Evolutionary conservation across 768 basidiomycete species (phyloP).

Genomic region (Tricholoma saponaceum): DNA sequence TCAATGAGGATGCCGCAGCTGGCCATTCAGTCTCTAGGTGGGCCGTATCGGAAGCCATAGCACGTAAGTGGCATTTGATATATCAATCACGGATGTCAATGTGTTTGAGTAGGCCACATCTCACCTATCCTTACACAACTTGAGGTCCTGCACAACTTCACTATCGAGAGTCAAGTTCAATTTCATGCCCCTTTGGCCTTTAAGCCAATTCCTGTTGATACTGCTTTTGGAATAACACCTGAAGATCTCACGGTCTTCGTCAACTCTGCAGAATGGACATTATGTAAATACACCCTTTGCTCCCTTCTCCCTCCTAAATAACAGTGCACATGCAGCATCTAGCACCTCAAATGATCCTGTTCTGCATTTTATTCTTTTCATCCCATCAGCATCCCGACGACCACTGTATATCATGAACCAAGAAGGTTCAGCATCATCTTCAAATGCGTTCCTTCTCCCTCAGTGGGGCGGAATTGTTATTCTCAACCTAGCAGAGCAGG

Average conservation of each 20-base stretch:
- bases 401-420: slow-evolving; percentile 66
- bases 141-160: slow-evolving; percentile 78
- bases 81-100: not conserved
- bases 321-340: slow-evolving; percentile 54
- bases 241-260: slow-evolving; percentile 91
- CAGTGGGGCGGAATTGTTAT: slow-evolving; percentile 93
- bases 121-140: slow-evolving; percentile 60
- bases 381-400: slow-evolving; percentile 66
- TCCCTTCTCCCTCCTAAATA: not conserved
- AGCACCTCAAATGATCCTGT: slow-evolving; percentile 92
- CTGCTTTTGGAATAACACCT: slow-evolving; percentile 57
- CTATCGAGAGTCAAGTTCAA: slow-evolving; percentile 91
- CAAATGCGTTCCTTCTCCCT: slow-evolving; percentile 80
- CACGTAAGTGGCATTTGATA: slow-evolving; percentile 43
- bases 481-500: slow-evolving; percentile 48
- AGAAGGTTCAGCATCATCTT: slow-evolving; percentile 42
- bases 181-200: slow-evolving; percentile 90
- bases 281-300: slow-evolving; percentile 50
- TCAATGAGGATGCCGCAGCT: slow-evolving; percentile 84
- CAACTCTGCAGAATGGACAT: slow-evolving; percentile 93
- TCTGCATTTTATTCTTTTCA: slow-evolving; percentile 85
- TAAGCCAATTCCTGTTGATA: slow-evolving; percentile 43
- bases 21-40: slow-evolving; percentile 60
- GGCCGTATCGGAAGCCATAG: slow-evolving; percentile 66
- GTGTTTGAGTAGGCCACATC: slow-evolving; percentile 53